phyloP scores from a whole-genome alignment of 2,329 filamentous ascomycete genomes.

The Alternaria ventricosa region DNA sequence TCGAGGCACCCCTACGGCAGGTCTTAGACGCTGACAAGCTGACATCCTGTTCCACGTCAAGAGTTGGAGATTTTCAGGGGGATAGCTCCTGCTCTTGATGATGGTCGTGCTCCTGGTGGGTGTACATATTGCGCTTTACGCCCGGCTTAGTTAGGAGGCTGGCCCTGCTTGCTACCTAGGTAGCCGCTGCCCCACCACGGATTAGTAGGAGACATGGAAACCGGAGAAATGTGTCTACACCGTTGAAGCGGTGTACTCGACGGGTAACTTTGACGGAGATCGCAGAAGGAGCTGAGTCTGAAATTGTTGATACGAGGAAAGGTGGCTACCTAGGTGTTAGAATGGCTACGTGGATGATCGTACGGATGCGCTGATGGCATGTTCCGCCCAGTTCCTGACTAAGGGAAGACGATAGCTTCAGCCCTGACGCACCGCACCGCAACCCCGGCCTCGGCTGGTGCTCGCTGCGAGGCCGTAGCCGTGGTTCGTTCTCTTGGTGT shows the following conservation, averaged over 20 bases:
- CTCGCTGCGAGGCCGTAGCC: not conserved
- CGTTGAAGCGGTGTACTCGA: not conserved
- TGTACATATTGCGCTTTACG: not conserved
- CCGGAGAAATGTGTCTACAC: not conserved
- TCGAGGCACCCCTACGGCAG: not conserved
- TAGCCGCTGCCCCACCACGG: not conserved
- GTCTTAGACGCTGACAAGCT: not conserved
- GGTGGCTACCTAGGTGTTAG: not conserved
- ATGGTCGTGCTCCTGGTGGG: not conserved
- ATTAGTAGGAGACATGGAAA: not conserved
- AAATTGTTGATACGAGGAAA: not conserved
- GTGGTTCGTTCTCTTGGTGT: not conserved
- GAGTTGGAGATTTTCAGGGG: not conserved
- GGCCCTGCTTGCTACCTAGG: not conserved
- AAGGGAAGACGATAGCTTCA: not conserved
- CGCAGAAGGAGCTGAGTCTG: not conserved
- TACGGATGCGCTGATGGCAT: not conserved
- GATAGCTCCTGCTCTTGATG: not conserved
- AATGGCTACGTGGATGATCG: not conserved
- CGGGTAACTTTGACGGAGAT: not conserved
- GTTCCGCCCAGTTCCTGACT: slow-evolving; percentile 1
- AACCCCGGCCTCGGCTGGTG: not conserved
- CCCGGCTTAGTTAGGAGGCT: not conserved
- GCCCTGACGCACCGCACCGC: not conserved
- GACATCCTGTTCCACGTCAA: not conserved